Conservation (phyloP, 352 stramenopile species). For the Phytophthora capsici region DNA sequence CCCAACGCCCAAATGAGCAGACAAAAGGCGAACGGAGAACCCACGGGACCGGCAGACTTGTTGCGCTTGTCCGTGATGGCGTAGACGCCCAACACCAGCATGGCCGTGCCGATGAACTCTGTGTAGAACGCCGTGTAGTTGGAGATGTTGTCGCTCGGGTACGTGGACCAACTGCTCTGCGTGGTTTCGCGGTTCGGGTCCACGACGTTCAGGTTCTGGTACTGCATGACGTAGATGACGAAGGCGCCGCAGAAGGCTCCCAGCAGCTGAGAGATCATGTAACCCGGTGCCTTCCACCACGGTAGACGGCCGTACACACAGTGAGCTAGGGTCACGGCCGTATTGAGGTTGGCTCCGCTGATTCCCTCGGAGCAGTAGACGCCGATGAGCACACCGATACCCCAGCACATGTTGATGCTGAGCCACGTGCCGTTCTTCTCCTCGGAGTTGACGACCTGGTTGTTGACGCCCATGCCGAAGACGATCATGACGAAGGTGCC, state of each 20-base stretch:
- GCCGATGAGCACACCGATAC: too few relatives aligned
- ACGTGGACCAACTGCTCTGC: constrained; percentile 48
- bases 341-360: too few relatives aligned
- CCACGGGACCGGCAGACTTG: constrained; percentile 29
- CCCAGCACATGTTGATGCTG: too few relatives aligned
- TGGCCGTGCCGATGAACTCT: constrained; percentile 54
- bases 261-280: constrained; percentile 49
- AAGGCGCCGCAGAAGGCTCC: constrained; percentile 45
- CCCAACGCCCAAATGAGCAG: constrained; percentile 56
- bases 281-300: constrained; percentile 45
- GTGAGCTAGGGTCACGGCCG: background rate
- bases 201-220: constrained; percentile 46
- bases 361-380: too few relatives aligned
- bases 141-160: constrained; percentile 45
- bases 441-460: constrained; percentile 50
- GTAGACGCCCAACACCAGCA: constrained; percentile 55
- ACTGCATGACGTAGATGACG: constrained; percentile 56
- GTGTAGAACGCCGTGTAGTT: constrained; percentile 58
- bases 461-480: constrained; percentile 57
- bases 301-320: constrained; percentile 6
- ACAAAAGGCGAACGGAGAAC: constrained; percentile 40
- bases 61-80: constrained; percentile 32
- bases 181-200: constrained; percentile 51
- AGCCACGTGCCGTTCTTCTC: background rate
- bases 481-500: constrained; percentile 33